These are phyloP conservation scores for Cinchona pubescens DNA, from an alignment of 257 asterid genomes.

Conservation along the genomic window DNA sequence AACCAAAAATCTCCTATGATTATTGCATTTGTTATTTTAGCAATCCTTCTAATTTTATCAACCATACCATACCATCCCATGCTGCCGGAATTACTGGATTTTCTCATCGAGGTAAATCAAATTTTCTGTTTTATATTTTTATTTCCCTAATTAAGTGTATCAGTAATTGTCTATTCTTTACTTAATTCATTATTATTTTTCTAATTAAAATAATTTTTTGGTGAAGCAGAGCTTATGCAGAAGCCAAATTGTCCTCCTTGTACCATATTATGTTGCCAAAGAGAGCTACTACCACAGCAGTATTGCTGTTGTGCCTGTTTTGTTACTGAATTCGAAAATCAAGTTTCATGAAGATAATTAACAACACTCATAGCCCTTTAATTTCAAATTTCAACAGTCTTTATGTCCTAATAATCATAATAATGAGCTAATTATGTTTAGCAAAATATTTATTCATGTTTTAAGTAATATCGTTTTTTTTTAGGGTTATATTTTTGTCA, in stretches of 20 bases:
- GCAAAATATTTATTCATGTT: too few relatives aligned
- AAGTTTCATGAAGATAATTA: neutral
- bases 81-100: constrained; percentile 3
- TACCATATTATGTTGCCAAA: constrained; percentile 11
- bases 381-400: neutral
- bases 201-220: neutral
- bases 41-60: neutral
- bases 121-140: neutral
- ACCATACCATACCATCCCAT: neutral
- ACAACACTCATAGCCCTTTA: neutral
- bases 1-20: too few relatives aligned
- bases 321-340: neutral
- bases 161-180: neutral
- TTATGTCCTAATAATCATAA: too few relatives aligned
- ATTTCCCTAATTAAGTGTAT: neutral
- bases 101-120: constrained; percentile 3
- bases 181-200: neutral
- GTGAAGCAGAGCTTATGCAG: constrained; percentile 6
- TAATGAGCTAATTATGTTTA: too few relatives aligned
- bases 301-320: constrained; percentile 15
- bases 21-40: neutral
- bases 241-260: constrained; percentile 13
- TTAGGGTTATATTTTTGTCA: too few relatives aligned
- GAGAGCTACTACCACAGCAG: neutral
- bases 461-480: too few relatives aligned